phyloP scores from a whole-genome alignment of 345 rosid genomes.

The Aurinia saxatilis region DNA sequence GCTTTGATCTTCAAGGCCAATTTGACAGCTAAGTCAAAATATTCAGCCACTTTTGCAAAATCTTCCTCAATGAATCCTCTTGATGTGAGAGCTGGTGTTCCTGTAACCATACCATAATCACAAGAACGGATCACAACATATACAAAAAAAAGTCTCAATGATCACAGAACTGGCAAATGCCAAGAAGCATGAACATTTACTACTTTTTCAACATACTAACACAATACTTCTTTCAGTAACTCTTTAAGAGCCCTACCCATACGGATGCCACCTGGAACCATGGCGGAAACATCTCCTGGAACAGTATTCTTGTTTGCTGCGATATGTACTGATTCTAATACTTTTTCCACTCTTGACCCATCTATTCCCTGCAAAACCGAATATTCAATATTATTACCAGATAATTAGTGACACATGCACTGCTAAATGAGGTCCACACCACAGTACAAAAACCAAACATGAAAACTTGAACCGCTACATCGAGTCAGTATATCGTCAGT shows the following conservation, averaged over 20 bases:
- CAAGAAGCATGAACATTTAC: background rate
- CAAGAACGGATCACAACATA: background rate
- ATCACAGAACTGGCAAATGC: background rate
- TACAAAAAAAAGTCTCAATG: background rate
- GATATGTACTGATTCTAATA: conserved; percentile 78
- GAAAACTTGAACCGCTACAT: background rate
- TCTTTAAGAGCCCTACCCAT: conserved; percentile 54
- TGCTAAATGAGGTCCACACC: background rate
- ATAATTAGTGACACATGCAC: background rate
- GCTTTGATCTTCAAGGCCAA: conserved; percentile 78
- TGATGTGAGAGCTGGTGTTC: conserved; percentile 96
- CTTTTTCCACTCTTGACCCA: conserved; percentile 96
- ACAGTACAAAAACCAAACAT: background rate
- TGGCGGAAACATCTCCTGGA: conserved; percentile 97
- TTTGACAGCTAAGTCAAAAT: conserved; percentile 76
- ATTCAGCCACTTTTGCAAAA: conserved; percentile 83
- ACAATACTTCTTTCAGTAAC: background rate
- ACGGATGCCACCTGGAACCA: conserved; percentile 97
- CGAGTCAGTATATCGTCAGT: background rate
- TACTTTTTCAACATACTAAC: background rate
- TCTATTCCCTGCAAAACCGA: conserved; percentile 61
- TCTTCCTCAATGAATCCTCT: conserved; percentile 89
- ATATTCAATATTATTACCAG: background rate
- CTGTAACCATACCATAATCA: conserved; percentile 34
- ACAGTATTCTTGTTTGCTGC: conserved; percentile 96